A percentile compares a stretch with the other conserved stretches of the same genome.
These are phyloP conservation scores for Colletotrichum trifolii DNA, from an alignment of 2,329 filamentous ascomycete genomes.

Conservation along the genomic window DNA sequence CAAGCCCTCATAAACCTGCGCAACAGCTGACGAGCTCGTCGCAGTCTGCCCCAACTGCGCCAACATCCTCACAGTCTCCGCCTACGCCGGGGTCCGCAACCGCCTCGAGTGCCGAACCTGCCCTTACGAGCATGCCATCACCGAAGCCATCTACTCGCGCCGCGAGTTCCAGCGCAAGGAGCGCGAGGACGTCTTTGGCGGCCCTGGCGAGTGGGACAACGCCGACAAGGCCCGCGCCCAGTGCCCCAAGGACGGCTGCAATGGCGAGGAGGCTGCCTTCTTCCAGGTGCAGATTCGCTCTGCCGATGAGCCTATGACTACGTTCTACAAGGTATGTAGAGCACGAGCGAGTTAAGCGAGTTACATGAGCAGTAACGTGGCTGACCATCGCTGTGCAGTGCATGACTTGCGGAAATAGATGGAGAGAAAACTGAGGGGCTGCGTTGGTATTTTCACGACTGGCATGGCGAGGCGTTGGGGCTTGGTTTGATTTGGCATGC, in stretches of 20 bases:
- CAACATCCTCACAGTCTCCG: slow-evolving; percentile 83
- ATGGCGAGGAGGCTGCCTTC: slow-evolving; percentile 88
- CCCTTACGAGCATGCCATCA: slow-evolving; percentile 89
- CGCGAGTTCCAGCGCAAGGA: slow-evolving; percentile 89
- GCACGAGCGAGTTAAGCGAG: not conserved
- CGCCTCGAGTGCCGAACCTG: slow-evolving; percentile 96
- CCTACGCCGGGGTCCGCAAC: slow-evolving; percentile 71
- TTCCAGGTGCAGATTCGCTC: slow-evolving; percentile 98
- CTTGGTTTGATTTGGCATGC: slow-evolving; percentile 7
- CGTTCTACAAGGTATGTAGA: slow-evolving; percentile 81
- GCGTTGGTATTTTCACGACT: slow-evolving; percentile 6
- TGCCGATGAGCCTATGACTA: slow-evolving; percentile 98
- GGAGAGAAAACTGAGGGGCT: slow-evolving; percentile 70
- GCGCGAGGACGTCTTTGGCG: slow-evolving; percentile 89
- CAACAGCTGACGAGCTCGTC: not conserved
- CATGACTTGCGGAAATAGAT: slow-evolving; percentile 73
- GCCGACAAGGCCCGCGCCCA: slow-evolving; percentile 86
- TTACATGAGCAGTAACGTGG: not conserved
- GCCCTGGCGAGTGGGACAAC: slow-evolving; percentile 89
- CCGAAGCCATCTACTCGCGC: slow-evolving; percentile 82
- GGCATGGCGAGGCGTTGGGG: slow-evolving; percentile 45
- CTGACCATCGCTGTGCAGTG: slow-evolving; percentile 57
- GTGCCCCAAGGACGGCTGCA: slow-evolving; percentile 84
- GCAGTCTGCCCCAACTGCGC: slow-evolving; percentile 85
- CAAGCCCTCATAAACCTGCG: not conserved